Evolutionary conservation across 306 rosid species (phyloP), one percentile per base, ranked within the genome.

Genomic region (Casuarina cunninghamiana): DNA sequence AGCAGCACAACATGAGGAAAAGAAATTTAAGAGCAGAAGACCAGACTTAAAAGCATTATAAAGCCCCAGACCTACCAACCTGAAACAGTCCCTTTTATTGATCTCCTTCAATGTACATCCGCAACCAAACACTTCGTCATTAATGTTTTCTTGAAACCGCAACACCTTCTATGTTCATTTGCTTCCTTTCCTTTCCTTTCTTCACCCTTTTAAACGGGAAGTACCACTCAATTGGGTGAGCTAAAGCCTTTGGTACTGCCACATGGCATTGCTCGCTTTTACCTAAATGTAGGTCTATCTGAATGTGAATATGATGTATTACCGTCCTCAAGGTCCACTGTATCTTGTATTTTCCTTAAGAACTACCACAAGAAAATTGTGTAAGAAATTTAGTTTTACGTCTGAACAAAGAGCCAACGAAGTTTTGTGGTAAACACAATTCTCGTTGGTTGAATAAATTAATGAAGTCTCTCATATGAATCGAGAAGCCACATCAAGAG

Each of bases 31-130:
- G 82, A 66, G 86, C 53, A 16, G 73, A 73, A 32, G 62, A 62
- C 72, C 78, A 74, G 75, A 69, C 68, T 67, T 87, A 76, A 88
- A 90, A 79, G 91, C 89, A 87, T 78, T 81, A 88, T 84, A 79
- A 84, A 83, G 85, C 69, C 85, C 26, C 80, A 89, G 81, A 94
- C 96, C 98, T 92, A 94, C 94, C 97, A 84, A 90, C 89, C 93
- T 82, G 91, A 83, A 85, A 88, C 82, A 76, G 73, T 15, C 78
- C 83, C 82, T 86, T 89, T 88, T 75, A 88, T 88, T 89, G 87
- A 90, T 71, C 87, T 86, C 78, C 90, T 81, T 91, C 88, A 90
- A 91, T 93, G 96, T 89, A 45, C 76, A 85, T 89, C 91, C 88
- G 92, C 89, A 97, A 81, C 90, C 90, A 84, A 73, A 68, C 82